Base-by-base conservation (phyloP, 2,329 filamentous ascomycete genomes). In the Raffaelea albimanens region DNA sequence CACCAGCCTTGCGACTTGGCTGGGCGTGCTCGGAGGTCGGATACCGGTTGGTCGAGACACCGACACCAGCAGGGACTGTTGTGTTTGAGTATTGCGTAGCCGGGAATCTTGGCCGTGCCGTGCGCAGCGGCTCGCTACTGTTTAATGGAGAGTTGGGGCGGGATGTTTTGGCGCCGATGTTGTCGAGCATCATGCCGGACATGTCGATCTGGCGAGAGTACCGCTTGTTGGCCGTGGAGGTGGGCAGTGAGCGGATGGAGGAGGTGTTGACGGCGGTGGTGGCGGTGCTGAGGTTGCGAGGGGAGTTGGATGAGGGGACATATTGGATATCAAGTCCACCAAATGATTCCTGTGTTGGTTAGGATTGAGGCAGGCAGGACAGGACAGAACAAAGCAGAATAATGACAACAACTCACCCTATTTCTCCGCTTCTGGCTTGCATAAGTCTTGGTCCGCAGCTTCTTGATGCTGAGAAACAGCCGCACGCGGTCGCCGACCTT, bases 401-500 rank as follows among this genome's bases (percentile, higher is more conserved):
- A n/a, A n/a, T n/a, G n/a, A n/a, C n/a, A n/a, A n/a, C n/a, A 19
- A 38, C 55, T 34, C 47, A 94, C 90, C 71, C 91, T 78, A 70
- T 95, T 88, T 52, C 87, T 80, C 69, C 88, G 89, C 66, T 85
- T 87, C 57, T 83, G 80, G 58, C 85, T 87, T 50, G 83, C 79
- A 56, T 85, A 84, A 5, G 84, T 79, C 63, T 82, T 87, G 48
- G 83, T 88, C 54, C 87, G 75, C 48, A 93, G 71, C 63, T 88
- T 86, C 69, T 91, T 91, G 61, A 91, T 89, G 55, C 83, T 83
- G 52, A 90, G 75, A 59, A 88, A 90, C 52, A 98, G 83, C 53
- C 91, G 86, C 33, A 98, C 91, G 46, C 93, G 83, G 65, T 98
- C 93, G 54, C 93, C 93, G 55, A 98, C 87, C 67, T 97, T 98